Conservation (phyloP, 345 rosid species). For the Rhodomyrtus tomentosa region DNA sequence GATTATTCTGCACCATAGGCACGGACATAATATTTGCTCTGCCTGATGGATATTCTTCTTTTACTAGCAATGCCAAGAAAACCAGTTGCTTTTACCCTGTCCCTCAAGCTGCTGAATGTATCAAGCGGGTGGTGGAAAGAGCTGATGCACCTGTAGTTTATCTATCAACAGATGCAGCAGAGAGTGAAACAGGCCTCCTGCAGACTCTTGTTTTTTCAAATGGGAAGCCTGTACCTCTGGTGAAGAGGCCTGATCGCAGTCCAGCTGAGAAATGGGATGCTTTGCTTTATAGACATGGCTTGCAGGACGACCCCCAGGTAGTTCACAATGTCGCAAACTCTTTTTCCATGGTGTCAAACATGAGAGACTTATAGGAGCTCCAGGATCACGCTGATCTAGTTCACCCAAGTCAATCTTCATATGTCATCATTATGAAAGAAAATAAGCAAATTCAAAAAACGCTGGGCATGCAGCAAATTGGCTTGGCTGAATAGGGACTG, state of each 20-base stretch:
- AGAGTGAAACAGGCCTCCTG: constrained; percentile 76
- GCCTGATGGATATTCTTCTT: constrained; percentile 12
- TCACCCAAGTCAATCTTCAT: not conserved
- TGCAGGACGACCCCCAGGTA: constrained; percentile 74
- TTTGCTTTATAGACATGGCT: constrained; percentile 59
- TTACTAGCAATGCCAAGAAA: constrained; percentile 71
- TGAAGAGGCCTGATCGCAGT: constrained; percentile 59
- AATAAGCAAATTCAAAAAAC: not conserved
- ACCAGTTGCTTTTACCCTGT: constrained; percentile 94
- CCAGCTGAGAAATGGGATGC: constrained; percentile 96
- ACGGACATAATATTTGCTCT: not conserved
- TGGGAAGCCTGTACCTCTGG: constrained; percentile 70
- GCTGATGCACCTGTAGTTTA: constrained; percentile 62
- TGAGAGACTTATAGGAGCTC: not conserved
- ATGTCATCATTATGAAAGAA: not conserved
- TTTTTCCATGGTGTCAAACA: not conserved
- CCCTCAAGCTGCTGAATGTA: constrained; percentile 94
- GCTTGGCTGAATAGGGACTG: not conserved
- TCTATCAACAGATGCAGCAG: constrained; percentile 96
- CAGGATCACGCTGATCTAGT: not conserved
- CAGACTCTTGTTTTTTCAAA: constrained; percentile 49
- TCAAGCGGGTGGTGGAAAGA: constrained; percentile 60
- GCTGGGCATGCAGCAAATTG: not conserved
- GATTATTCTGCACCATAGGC: not conserved
- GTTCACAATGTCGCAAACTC: not conserved